phyloP scores from a whole-genome alignment of 75 land plant genomes.

The Cryptomeria japonica region DNA sequence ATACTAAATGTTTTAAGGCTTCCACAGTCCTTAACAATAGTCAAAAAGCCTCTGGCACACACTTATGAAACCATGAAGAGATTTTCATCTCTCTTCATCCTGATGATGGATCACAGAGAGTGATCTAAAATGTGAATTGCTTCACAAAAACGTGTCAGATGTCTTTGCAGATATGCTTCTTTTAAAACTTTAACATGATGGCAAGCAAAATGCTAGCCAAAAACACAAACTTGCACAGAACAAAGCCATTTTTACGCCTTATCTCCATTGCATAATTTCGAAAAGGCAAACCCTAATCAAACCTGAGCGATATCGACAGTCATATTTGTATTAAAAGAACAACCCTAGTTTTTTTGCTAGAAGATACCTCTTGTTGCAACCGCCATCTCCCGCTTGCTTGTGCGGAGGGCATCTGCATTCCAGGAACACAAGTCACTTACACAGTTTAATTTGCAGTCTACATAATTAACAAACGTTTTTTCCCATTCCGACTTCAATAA shows the following conservation, averaged over 20 bases:
- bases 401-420: constrained; percentile 76
- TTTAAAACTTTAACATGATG: neutral
- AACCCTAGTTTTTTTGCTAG: neutral
- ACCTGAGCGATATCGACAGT: neutral
- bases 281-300: neutral
- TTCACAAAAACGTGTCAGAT: no score
- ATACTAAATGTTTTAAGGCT: neutral
- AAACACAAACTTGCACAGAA: neutral
- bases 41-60: neutral
- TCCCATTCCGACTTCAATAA: neutral
- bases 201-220: neutral
- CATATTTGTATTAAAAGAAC: neutral
- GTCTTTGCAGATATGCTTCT: neutral
- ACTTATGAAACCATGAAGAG: neutral
- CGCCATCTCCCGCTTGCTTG: constrained; percentile 90
- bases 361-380: constrained; percentile 89
- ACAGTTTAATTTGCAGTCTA: neutral
- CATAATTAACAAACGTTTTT: neutral
- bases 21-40: neutral
- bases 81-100: neutral
- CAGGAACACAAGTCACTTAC: neutral
- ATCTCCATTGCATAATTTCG: neutral
- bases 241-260: neutral
- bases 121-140: no score
- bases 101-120: no score